Percentiles rank a stretch among this genome's conserved stretches.
Conservation (phyloP, 129 eudicot genomes). For the Helianthus annuus region HanXRQr2.0-SUNRISE NC_035442.2:158985257-158985756, state of each 20-base stretch:
- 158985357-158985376: neutral
- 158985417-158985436: neutral
- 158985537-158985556: slow-evolving; percentile 95
- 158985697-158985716: slow-evolving; percentile 64
- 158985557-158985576: slow-evolving; percentile 83
- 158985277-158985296: neutral
- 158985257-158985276: slow-evolving; percentile 25
- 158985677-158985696: slow-evolving; percentile 90
- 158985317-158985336: slow-evolving; percentile 19
- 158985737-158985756: slow-evolving; percentile 80
- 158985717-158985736: slow-evolving; percentile 64
- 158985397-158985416: neutral
- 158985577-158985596: neutral
- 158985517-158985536: slow-evolving; percentile 74
- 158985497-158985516: slow-evolving; percentile 52
- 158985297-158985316: slow-evolving; percentile 11
- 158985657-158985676: slow-evolving; percentile 65
- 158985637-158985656: slow-evolving; percentile 29
- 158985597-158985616: neutral
- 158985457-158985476: slow-evolving; percentile 11
- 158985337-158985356: neutral
- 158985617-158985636: neutral
- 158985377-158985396: too few species aligned
- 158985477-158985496: slow-evolving; percentile 14
- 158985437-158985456: slow-evolving; percentile 18